Percentiles rank a stretch among this genome's conserved stretches.
Evolutionary conservation across 352 stramenopile species (phyloP).

Genomic region (Aphanomyces invadans): DNA sequence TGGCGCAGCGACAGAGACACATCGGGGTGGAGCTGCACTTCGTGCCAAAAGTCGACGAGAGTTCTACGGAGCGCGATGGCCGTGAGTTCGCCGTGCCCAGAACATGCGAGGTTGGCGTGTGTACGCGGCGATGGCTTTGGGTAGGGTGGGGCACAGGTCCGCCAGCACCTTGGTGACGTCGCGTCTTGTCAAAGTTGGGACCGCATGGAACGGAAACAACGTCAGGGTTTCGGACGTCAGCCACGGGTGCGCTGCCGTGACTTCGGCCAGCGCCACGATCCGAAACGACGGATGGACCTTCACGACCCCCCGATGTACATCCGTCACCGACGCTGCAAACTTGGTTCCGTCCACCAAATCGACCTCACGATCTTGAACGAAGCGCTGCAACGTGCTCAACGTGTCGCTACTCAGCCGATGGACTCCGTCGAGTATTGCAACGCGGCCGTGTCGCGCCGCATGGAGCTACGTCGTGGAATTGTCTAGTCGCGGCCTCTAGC

Average conservation of each 20-base stretch:
- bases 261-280: slow-evolving; percentile 78
- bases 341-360: slow-evolving; percentile 85
- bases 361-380: slow-evolving; percentile 85
- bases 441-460: slow-evolving; percentile 73
- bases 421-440: slow-evolving; percentile 89
- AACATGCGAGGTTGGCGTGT: slow-evolving; percentile 17
- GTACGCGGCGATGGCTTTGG: slow-evolving; percentile 48
- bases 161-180: slow-evolving; percentile 50
- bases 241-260: slow-evolving; percentile 33
- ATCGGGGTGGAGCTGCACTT: slow-evolving; percentile 41
- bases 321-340: slow-evolving; percentile 50
- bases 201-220: slow-evolving; percentile 67
- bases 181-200: slow-evolving; percentile 33
- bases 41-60: slow-evolving; percentile 49
- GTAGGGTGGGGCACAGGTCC: slow-evolving; percentile 43
- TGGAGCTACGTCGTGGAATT: slow-evolving; percentile 31
- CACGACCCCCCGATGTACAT: slow-evolving; percentile 37
- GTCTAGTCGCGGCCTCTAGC: too few relatives aligned
- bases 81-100: too few relatives aligned
- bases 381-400: slow-evolving; percentile 76
- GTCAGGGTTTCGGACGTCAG: slow-evolving; percentile 68
- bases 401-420: slow-evolving; percentile 89
- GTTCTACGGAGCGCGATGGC: slow-evolving; percentile 38
- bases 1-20: slow-evolving; percentile 60
- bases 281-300: slow-evolving; percentile 86